These are phyloP conservation scores for Citrus australasica DNA, from an alignment of 345 rosid species.

Conservation along the genomic window DNA sequence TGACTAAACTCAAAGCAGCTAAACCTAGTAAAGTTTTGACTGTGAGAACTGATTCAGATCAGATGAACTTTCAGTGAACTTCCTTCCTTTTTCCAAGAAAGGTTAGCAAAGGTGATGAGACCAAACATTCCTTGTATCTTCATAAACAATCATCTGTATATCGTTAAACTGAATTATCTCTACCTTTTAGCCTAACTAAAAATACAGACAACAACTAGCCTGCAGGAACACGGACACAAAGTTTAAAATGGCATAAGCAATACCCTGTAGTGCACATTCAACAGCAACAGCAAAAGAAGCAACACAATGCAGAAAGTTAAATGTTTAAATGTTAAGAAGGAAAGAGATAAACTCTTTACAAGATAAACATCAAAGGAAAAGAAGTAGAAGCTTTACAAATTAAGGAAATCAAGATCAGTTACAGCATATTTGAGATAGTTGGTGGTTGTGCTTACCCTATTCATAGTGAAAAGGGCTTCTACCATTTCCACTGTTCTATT, in stretches of 20 bases:
- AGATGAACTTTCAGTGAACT: not conserved
- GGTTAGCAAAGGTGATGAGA: not conserved
- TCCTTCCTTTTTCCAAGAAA: not conserved
- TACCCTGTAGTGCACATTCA: not conserved
- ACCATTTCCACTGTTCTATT: slow-evolving; percentile 71
- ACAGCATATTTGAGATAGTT: not conserved
- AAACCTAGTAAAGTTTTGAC: not conserved
- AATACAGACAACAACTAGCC: not conserved
- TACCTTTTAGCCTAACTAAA: not conserved
- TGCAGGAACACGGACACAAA: not conserved
- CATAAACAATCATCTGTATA: not conserved
- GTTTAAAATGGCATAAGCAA: not conserved
- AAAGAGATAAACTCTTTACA: not conserved
- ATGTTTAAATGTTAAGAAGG: not conserved
- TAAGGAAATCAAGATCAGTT: not conserved
- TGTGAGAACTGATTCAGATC: not conserved
- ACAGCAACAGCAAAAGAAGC: not conserved
- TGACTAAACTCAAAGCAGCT: not conserved
- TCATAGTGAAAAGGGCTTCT: slow-evolving; percentile 74
- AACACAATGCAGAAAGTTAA: not conserved
- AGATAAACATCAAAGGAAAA: not conserved
- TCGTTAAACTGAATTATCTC: not conserved
- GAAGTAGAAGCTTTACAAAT: not conserved
- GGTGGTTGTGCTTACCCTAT: slow-evolving; percentile 45
- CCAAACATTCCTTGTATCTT: not conserved